Evolutionary conservation across 306 rosid genomes (phyloP).

Genomic region (Ammopiptanthus mongolicus): DNA sequence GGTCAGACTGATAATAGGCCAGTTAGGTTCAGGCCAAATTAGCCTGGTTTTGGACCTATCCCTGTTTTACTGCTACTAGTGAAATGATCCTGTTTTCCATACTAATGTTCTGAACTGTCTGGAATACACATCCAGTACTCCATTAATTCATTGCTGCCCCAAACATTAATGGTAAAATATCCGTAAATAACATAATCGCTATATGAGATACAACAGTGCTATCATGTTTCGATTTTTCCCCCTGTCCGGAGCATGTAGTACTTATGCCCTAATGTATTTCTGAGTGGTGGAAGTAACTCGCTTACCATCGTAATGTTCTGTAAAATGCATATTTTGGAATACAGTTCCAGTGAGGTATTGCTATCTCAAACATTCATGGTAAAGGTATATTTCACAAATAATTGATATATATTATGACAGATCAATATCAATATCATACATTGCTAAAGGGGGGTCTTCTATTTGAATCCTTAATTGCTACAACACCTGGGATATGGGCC

Average conservation of each 20-base stretch:
- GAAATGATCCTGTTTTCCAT: not conserved
- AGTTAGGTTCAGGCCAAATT: not conserved
- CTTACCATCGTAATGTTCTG: slow-evolving; percentile 11
- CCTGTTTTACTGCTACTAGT: not conserved
- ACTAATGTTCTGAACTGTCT: not conserved
- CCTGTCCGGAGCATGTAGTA: not conserved
- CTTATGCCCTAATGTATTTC: slow-evolving; percentile 1
- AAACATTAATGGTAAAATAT: not conserved
- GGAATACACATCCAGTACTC: not conserved
- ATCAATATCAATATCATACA: not conserved
- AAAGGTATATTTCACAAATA: not conserved
- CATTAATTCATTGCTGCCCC: not conserved
- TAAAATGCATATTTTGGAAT: slow-evolving; percentile 9
- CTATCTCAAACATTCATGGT: not conserved
- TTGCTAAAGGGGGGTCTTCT: not conserved
- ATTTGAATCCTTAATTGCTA: slow-evolving; percentile 1
- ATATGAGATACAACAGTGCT: not conserved
- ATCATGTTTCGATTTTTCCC: not conserved
- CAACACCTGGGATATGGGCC: slow-evolving; percentile 3
- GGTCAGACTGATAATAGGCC: not conserved
- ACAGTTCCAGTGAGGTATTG: slow-evolving; percentile 1
- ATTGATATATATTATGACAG: not conserved
- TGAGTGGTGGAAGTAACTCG: not conserved
- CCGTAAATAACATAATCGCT: not conserved
- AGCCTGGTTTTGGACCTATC: slow-evolving; percentile 4